A percentile compares a stretch with the other conserved stretches of the same genome.
These are phyloP conservation scores for Botryotinia narcissicola DNA, from an alignment of 2,329 filamentous ascomycete species.

Conservation along the genomic window DNA sequence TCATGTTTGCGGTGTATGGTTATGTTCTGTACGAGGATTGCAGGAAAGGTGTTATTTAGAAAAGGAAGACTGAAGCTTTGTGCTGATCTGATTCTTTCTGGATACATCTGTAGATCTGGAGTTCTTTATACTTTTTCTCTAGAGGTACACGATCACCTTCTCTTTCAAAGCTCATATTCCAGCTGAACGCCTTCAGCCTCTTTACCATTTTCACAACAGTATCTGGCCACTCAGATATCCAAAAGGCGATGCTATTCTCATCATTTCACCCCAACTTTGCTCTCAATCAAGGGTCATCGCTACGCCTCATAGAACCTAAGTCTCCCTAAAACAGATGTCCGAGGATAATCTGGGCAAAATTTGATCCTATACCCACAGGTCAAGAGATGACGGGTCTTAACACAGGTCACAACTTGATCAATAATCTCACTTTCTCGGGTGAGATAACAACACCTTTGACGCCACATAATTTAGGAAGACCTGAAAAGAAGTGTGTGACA, in stretches of 20 bases:
- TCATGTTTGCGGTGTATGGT: constrained; percentile 5
- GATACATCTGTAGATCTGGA: background rate
- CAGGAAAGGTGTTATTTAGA: background rate
- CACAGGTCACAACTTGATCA: background rate
- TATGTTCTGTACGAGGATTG: background rate
- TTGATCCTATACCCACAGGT: background rate
- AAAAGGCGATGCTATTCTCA: background rate
- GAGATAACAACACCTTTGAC: background rate
- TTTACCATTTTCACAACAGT: background rate
- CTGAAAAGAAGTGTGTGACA: constrained; percentile 4
- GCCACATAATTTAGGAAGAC: constrained; percentile 1
- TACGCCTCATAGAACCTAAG: background rate
- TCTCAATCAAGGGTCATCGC: background rate
- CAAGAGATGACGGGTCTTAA: background rate
- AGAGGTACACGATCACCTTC: background rate
- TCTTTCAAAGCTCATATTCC: background rate
- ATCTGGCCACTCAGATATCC: background rate
- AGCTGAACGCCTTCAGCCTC: background rate
- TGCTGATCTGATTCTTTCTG: background rate
- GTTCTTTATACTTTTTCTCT: background rate
- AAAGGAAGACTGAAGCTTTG: background rate
- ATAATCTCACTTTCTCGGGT: background rate
- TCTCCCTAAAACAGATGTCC: background rate
- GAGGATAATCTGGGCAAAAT: background rate
- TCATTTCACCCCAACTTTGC: background rate